Conservation (phyloP, 257 asterid species). For the Solanum peruvianum region DNA sequence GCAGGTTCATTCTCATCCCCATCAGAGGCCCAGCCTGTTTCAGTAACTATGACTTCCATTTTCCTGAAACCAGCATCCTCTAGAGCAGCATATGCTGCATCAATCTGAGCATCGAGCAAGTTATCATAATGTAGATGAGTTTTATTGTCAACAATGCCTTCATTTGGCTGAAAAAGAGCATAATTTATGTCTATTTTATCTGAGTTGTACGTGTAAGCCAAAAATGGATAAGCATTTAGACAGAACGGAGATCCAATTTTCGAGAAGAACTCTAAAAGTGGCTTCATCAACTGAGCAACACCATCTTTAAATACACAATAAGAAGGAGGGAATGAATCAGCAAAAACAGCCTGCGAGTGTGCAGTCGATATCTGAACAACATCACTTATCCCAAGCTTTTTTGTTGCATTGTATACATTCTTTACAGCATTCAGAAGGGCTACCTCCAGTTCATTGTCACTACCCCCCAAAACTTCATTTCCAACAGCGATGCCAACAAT, state of each 20-base stretch:
- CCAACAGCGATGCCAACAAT: conserved; percentile 88
- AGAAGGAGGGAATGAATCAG: conserved; percentile 82
- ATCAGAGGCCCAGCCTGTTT: conserved; percentile 97
- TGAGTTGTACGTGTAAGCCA: conserved; percentile 59
- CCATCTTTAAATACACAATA: conserved; percentile 63
- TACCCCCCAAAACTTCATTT: conserved; percentile 63
- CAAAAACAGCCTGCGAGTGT: conserved; percentile 70
- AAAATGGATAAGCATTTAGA: conserved; percentile 84
- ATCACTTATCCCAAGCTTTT: conserved; percentile 37
- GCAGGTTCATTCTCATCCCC: conserved; percentile 86
- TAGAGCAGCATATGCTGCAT: conserved; percentile 87
- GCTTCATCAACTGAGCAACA: conserved; percentile 64
- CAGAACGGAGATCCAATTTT: conserved; percentile 81
- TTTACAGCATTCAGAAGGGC: conserved; percentile 62
- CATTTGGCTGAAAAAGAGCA: conserved; percentile 66
- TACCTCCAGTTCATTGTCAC: conserved; percentile 34
- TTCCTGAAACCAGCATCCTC: conserved; percentile 60
- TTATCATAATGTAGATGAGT: conserved; percentile 72
- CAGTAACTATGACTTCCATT: conserved; percentile 89
- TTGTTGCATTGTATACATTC: conserved; percentile 69
- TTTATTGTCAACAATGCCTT: conserved; percentile 56
- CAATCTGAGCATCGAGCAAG: conserved; percentile 94
- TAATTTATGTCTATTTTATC: conserved; percentile 73
- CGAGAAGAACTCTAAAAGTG: conserved; percentile 72
- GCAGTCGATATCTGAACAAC: conserved; percentile 72